Conservation (phyloP, 2,329 filamentous ascomycete genomes). For the Colletotrichum limetticola region DNA sequence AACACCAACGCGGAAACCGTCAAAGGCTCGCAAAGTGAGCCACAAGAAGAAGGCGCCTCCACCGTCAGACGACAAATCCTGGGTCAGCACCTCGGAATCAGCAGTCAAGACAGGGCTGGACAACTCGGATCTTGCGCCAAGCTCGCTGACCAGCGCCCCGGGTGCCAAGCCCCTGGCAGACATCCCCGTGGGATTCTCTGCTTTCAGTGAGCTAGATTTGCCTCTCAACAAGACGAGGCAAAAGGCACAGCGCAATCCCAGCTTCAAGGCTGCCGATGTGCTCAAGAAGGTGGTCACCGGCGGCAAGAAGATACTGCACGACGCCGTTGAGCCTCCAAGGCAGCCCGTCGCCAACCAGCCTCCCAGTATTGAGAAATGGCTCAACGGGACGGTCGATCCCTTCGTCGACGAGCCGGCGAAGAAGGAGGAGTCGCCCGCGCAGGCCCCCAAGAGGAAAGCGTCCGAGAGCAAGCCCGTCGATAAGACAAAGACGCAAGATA, state of each 20-base stretch:
- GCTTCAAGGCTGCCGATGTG: constrained; percentile 69
- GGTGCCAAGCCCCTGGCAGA: constrained; percentile 66
- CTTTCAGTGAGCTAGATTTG: constrained; percentile 73
- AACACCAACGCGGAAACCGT: constrained; percentile 47
- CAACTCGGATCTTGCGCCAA: constrained; percentile 52
- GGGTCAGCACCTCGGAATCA: constrained; percentile 41
- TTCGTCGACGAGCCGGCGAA: constrained; percentile 59
- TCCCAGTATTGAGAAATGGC: constrained; percentile 73
- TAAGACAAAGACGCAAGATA: constrained; percentile 36
- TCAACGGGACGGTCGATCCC: constrained; percentile 71
- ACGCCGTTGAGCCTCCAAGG: constrained; percentile 66
- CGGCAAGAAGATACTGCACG: constrained; percentile 73
- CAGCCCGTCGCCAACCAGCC: constrained; percentile 64
- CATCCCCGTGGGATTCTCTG: constrained; percentile 72
- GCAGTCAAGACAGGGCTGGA: constrained; percentile 31
- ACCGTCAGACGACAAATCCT: constrained; percentile 41
- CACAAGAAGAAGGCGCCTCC: constrained; percentile 25
- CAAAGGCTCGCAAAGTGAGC: constrained; percentile 22
- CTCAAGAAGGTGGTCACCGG: constrained; percentile 73
- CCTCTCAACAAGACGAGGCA: constrained; percentile 55
- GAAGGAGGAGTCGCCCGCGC: constrained; percentile 30
- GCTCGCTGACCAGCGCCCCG: constrained; percentile 40
- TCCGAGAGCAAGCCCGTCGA: constrained; percentile 44
- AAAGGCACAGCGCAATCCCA: constrained; percentile 64
- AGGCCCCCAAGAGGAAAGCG: constrained; percentile 44